Conservation (phyloP, 2,329 filamentous ascomycete genomes). For the Fusarium dimerum region DNA sequence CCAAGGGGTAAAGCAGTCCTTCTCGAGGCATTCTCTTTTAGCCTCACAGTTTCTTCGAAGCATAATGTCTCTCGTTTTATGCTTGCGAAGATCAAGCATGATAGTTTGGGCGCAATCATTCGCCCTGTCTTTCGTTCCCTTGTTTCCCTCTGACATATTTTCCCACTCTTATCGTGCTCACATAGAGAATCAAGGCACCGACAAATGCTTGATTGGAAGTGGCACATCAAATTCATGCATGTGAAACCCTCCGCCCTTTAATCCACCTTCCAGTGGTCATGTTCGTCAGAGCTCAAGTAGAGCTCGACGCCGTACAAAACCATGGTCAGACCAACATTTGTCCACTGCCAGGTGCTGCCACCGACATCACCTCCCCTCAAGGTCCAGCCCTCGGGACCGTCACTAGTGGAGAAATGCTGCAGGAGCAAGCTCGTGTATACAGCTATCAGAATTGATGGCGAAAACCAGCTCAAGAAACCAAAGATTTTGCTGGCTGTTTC, state of each 20-base stretch:
- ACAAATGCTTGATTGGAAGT: not conserved
- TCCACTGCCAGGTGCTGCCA: slow-evolving; percentile 89
- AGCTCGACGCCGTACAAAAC: slow-evolving; percentile 86
- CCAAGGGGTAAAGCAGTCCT: slow-evolving; percentile 1
- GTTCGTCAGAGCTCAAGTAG: slow-evolving; percentile 80
- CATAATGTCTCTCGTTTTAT: not conserved
- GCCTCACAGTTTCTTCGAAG: not conserved
- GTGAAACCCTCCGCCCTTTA: slow-evolving; percentile 45
- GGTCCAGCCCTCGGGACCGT: slow-evolving; percentile 76
- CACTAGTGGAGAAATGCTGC: slow-evolving; percentile 86
- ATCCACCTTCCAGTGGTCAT: slow-evolving; percentile 95
- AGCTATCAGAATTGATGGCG: slow-evolving; percentile 88
- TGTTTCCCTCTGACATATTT: not conserved
- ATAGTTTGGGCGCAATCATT: not conserved
- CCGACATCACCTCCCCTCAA: slow-evolving; percentile 77
- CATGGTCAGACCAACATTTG: slow-evolving; percentile 90
- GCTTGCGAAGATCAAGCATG: not conserved
- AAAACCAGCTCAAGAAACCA: slow-evolving; percentile 89
- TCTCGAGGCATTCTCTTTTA: slow-evolving; percentile 13
- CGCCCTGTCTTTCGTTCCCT: not conserved
- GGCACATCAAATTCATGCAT: not conserved
- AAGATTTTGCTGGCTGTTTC: slow-evolving; percentile 80
- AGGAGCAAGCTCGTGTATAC: slow-evolving; percentile 95
- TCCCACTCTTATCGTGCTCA: not conserved
- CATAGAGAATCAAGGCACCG: slow-evolving; percentile 1